Evolutionary conservation across 495 filamentous ascomycete genomes (phyloP).

Genomic region (Aspergillus ostianus): DNA sequence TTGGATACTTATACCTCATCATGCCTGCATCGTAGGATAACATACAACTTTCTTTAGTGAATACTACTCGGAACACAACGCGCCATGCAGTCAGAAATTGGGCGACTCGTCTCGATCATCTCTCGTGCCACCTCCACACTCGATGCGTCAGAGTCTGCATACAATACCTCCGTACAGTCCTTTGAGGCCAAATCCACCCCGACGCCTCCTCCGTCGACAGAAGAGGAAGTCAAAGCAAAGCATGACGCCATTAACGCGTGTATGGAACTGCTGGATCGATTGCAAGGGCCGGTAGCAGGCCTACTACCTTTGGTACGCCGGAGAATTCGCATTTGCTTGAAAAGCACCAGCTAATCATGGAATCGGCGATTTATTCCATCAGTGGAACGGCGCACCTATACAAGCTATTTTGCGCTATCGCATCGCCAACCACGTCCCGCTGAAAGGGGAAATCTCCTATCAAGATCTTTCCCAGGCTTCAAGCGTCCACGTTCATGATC

Average conservation of each 20-base stretch:
- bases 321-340: background rate
- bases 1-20: background rate
- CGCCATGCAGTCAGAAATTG: background rate
- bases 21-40: background rate
- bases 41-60: background rate
- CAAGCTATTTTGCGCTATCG: constrained; percentile 34
- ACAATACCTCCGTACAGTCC: background rate
- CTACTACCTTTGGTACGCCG: constrained; percentile 15
- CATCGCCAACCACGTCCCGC: constrained; percentile 28
- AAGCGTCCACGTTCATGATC: constrained; percentile 40
- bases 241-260: constrained; percentile 1
- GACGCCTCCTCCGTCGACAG: background rate
- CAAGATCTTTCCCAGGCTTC: constrained; percentile 40
- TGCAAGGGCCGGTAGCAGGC: constrained; percentile 16
- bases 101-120: background rate
- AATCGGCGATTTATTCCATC: background rate
- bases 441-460: constrained; percentile 40
- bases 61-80: background rate
- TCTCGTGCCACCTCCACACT: background rate
- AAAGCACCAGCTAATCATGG: background rate
- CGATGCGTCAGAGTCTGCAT: background rate
- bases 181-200: background rate
- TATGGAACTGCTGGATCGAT: constrained; percentile 16
- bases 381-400: constrained; percentile 17
- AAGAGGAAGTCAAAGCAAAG: background rate